Evolutionary conservation across 441 rosid genomes (phyloP).

Genomic region (Aleurites moluccanus): DNA sequence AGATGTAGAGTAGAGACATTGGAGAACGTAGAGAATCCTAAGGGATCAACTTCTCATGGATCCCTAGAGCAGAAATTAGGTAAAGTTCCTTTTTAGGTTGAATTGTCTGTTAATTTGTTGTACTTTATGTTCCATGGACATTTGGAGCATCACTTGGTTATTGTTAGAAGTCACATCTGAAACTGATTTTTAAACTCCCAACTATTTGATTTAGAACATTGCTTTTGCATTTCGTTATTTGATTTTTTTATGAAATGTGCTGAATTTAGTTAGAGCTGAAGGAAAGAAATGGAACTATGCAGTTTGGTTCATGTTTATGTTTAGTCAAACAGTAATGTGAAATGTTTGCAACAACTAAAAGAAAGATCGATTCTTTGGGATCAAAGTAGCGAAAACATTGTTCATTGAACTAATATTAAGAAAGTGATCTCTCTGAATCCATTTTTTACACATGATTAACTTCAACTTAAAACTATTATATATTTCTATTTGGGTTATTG

Average conservation of each 20-base stretch:
- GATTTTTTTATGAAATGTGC: background rate
- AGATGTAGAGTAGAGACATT: constrained; percentile 49
- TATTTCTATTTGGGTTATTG: background rate
- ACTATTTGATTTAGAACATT: background rate
- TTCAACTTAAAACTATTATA: background rate
- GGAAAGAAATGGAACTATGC: background rate
- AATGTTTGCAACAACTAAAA: too few species aligned
- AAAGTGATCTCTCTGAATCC: too few species aligned
- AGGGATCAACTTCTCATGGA: constrained; percentile 33
- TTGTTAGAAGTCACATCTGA: background rate
- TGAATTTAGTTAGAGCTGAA: background rate
- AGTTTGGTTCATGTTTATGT: background rate
- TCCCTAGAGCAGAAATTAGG: constrained; percentile 39
- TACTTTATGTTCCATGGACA: too few species aligned
- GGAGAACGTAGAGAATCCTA: constrained; percentile 33
- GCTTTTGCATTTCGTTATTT: background rate
- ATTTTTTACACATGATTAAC: background rate
- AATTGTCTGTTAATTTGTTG: too few species aligned
- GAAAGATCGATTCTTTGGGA: too few species aligned
- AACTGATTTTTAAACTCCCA: background rate
- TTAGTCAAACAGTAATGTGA: background rate
- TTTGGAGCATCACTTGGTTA: constrained; percentile 5
- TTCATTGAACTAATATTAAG: too few species aligned
- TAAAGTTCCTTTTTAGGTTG: constrained; percentile 20
- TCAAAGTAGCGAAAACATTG: too few species aligned